Evolutionary conservation across 768 basidiomycete genomes (phyloP), one percentile per base, ranked within the genome.

Genomic region (Epithele typhae): DNA sequence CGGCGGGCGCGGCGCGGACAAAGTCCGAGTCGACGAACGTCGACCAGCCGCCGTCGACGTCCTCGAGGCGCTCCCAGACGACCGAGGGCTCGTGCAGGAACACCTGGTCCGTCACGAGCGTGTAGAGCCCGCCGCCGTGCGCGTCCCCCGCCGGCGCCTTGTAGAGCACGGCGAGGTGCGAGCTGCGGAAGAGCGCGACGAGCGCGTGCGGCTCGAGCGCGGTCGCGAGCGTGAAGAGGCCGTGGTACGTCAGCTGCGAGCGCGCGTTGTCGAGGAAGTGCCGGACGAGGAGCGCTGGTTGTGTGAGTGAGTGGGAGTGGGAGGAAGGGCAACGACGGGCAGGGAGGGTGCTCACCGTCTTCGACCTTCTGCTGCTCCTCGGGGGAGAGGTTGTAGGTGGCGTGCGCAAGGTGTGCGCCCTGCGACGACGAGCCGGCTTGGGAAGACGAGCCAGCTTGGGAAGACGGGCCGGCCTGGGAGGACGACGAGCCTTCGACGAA

Each of bases 51-150:
- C 90, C 90, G 49, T 95, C 92, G 24, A 93, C 76, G 58, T 95
- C 93, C 56, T 88, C 89, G 23, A 96, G 68, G 17, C 84, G 79
- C 65, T 96, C 93, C 93, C 93, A 96, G 3, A 93, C 85, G 21
- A 95, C 79, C 15, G 79, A 79, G 0, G 81, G 71, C 61, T 95
- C 92, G 46, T 78, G 64, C 2, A 83, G 66, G 62, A 96, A 92
- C 15, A 82, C 79, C 33, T 87, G 75, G 63, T 96, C 93, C 0
- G 93, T 93, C 11, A 85, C 90, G 51, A 96, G 82, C 1, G 81
- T 79, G 62, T 90, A 94, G 6, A 96, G 69, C 4, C 79, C 74
- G 24, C 67, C 69, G 35, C 18, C 35, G 27, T 30, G 8, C 14
- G 27, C 27, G 21, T 69, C 64, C 17, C 52, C 53, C 5, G 59